Evolutionary conservation across 352 stramenopile species (phyloP).

Genomic region (Globisporangium apiculatum): DNA sequence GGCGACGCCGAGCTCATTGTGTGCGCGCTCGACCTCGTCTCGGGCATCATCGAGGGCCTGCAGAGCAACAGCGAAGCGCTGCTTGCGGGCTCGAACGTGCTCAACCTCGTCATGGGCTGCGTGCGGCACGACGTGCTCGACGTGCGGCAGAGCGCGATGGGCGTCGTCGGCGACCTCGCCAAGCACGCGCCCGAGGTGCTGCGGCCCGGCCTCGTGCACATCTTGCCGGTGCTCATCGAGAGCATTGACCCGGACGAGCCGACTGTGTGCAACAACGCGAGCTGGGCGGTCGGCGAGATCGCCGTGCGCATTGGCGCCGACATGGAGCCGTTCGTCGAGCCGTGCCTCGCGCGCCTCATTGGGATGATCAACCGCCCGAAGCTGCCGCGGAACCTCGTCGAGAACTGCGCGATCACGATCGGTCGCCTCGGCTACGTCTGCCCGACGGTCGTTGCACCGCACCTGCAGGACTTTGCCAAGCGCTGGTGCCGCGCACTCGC

Average conservation of each 20-base stretch:
- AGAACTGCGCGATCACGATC: constrained; percentile 90
- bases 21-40: constrained; percentile 85
- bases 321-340: constrained; percentile 80
- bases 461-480: constrained; percentile 84
- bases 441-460: constrained; percentile 69
- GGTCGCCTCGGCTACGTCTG: constrained; percentile 84
- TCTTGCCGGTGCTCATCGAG: constrained; percentile 80
- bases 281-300: constrained; percentile 89
- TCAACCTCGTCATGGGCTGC: constrained; percentile 85
- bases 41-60: constrained; percentile 85
- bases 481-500: constrained; percentile 84
- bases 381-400: constrained; percentile 79
- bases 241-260: constrained; percentile 85
- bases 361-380: constrained; percentile 86
- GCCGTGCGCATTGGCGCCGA: constrained; percentile 77
- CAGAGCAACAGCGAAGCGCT: constrained; percentile 67
- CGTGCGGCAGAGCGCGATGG: constrained; percentile 86
- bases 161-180: constrained; percentile 83
- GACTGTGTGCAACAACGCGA: constrained; percentile 91
- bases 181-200: constrained; percentile 78
- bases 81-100: constrained; percentile 74
- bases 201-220: constrained; percentile 57
- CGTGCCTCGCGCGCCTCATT: constrained; percentile 59
- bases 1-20: constrained; percentile 88
- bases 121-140: constrained; percentile 84